Evolutionary conservation across 1,284 basidiomycete genomes (phyloP).

Genomic region (Kalmanozyma brasiliensis): DNA sequence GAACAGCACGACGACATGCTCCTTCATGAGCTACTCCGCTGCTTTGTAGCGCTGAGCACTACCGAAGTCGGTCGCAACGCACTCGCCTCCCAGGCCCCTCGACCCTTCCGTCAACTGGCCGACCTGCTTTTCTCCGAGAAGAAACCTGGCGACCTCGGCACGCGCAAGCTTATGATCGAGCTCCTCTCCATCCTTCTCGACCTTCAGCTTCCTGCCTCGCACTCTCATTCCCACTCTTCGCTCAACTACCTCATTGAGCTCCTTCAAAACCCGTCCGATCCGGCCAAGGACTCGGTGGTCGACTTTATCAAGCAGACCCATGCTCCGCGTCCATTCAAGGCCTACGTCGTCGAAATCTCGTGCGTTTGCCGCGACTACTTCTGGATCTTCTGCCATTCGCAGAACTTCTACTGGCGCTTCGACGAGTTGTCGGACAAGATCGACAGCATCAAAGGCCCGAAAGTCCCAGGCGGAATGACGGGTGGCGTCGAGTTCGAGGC

Average conservation of each 20-base stretch:
- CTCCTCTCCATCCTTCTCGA: conserved; percentile 72
- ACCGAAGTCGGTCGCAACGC: conserved; percentile 79
- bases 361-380: conserved; percentile 95
- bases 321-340: conserved; percentile 85
- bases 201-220: conserved; percentile 58
- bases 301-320: conserved; percentile 89
- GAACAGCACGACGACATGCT: conserved; percentile 97
- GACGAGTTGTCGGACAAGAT: conserved; percentile 78
- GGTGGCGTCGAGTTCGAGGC: conserved; percentile 98
- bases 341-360: conserved; percentile 86
- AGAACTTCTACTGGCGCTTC: conserved; percentile 88
- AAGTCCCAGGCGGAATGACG: conserved; percentile 96
- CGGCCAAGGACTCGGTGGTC: conserved; percentile 58
- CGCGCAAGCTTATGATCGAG: conserved; percentile 89
- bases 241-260: conserved; percentile 56
- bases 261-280: conserved; percentile 52
- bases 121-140: conserved; percentile 92
- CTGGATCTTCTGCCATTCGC: conserved; percentile 95
- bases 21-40: conserved; percentile 88
- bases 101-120: conserved; percentile 84
- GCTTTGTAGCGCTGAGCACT: conserved; percentile 90
- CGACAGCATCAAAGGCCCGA: conserved; percentile 83
- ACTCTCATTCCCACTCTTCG: conserved; percentile 34
- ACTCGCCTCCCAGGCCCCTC: conserved; percentile 82
- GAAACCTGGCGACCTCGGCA: conserved; percentile 90